These are phyloP conservation scores for Turritis glabra DNA, from an alignment of 345 rosid genomes.

Conservation along the genomic window DNA sequence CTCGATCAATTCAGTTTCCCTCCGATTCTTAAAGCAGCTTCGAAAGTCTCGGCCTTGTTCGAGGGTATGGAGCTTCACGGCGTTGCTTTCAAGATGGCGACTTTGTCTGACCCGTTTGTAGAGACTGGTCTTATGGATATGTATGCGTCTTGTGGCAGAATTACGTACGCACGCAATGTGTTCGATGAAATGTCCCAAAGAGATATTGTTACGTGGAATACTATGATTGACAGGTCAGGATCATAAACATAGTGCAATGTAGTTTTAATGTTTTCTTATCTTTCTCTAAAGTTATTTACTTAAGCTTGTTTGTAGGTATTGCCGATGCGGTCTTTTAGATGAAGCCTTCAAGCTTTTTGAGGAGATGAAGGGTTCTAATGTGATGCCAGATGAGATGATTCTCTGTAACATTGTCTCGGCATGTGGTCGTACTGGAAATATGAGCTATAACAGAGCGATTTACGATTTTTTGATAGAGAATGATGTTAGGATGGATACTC, in stretches of 20 bases:
- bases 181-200: slow-evolving; percentile 57
- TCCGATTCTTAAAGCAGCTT: slow-evolving; percentile 49
- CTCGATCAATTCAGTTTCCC: slow-evolving; percentile 54
- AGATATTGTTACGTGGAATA: slow-evolving; percentile 63
- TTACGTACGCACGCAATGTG: slow-evolving; percentile 47
- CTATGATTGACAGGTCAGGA: slow-evolving; percentile 57
- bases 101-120: slow-evolving; percentile 57
- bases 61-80: slow-evolving; percentile 68
- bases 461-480: slow-evolving; percentile 50
- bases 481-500: slow-evolving; percentile 40
- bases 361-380: slow-evolving; percentile 53
- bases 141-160: slow-evolving; percentile 46
- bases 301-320: slow-evolving; percentile 41
- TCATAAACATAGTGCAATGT: neutral
- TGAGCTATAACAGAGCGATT: slow-evolving; percentile 46
- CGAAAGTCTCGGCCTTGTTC: slow-evolving; percentile 43
- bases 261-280: neutral
- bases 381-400: slow-evolving; percentile 55
- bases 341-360: slow-evolving; percentile 64
- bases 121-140: slow-evolving; percentile 50
- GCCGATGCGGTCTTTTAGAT: slow-evolving; percentile 45
- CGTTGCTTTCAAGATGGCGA: slow-evolving; percentile 46
- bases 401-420: slow-evolving; percentile 59
- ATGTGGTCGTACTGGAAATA: slow-evolving; percentile 48
- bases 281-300: neutral